Percentiles rank a stretch among this genome's conserved stretches.
phyloP scores from a whole-genome alignment of 2,329 filamentous ascomycete genomes.

The Rhynchosporium agropyri region DNA sequence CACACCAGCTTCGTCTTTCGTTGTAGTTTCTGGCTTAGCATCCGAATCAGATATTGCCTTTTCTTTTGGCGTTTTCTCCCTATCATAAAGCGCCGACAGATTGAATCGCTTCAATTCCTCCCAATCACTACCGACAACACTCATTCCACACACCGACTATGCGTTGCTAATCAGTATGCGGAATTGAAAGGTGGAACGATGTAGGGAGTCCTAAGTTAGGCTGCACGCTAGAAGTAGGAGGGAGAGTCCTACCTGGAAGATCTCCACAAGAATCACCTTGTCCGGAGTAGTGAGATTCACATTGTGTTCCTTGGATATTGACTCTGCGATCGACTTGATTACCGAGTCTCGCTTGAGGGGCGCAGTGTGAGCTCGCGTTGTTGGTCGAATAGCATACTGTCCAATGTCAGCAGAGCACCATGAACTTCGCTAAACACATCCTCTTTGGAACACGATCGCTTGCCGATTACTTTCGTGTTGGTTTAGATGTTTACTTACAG shows the following conservation, averaged over 20 bases:
- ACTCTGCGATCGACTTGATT: conserved; percentile 66
- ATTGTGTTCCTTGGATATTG: conserved; percentile 62
- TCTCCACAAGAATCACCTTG: conserved; percentile 76
- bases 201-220: background rate
- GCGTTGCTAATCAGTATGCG: conserved; percentile 23
- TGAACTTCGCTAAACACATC: conserved; percentile 15
- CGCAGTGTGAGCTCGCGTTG: conserved; percentile 69
- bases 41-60: conserved; percentile 25
- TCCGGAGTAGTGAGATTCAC: conserved; percentile 80
- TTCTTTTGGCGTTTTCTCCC: conserved; percentile 24
- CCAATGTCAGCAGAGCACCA: conserved; percentile 14
- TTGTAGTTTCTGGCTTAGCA: conserved; percentile 33
- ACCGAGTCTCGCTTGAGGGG: conserved; percentile 67
- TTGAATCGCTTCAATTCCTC: conserved; percentile 77
- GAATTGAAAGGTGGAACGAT: conserved; percentile 17
- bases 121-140: conserved; percentile 72
- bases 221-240: background rate
- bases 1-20: conserved; percentile 32
- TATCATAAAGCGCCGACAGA: conserved; percentile 69
- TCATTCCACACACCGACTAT: conserved; percentile 76
- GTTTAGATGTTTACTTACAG: conserved; percentile 32
- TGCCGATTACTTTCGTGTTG: too few relatives aligned
- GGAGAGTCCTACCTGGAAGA: conserved; percentile 67
- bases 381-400: conserved; percentile 84
- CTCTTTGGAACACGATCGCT: conserved; percentile 9